Base-by-base conservation (phyloP, 2,329 filamentous ascomycete genomes). In the Fusarium begoniae region DNA sequence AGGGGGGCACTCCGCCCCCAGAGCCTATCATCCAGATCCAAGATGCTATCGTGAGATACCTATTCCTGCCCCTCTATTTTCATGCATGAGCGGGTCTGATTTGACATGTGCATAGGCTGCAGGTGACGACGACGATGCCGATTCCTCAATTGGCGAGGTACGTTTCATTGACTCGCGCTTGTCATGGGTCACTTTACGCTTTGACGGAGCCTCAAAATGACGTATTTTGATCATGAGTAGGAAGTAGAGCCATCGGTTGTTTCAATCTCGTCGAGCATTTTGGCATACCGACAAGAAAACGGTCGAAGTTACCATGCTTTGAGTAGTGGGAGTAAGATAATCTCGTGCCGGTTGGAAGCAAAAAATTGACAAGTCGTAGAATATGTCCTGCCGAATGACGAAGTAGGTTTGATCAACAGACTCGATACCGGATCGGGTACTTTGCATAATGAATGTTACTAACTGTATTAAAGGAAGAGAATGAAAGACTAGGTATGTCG, bases 331-430 rank as follows among this genome's bases (percentile, higher is more conserved):
- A 57, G 54, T 57, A 45, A 3, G 28, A 9, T 24, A 9, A 30
- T 20, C 3, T 20, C n/a, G 12, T 14, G 24, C 8, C 15, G 3
- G 18, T 8, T 11, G 0, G 3, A 0, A 5, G 20, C 2, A 30
- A 17, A 12, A 30, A 30, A 26, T 28, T 57, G 26, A 45, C 54
- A 22, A 13, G 13, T 20, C 37, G 15, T 15, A 57, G 54, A 57
- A 35, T 57, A 57, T 32, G 54, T 57, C 28, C 28, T 57, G 13
- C 54, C 54, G 6, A 57, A 57, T 26, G 54, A 57, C 28, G 40
- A 57, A 45, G 54, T 57, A 30, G 10, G 54, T 45, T 24, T 20
- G 18, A 32, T 20, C 40, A 26, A 22, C 17, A 24, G 17, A 45
- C 8, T 6, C 4, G 3, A 57, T 24, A 12, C 22, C n/a, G 9